Evolutionary conservation across 768 basidiomycete genomes (phyloP), one percentile per base, ranked within the genome.

Genomic region (Chalciporus chontae): DNA sequence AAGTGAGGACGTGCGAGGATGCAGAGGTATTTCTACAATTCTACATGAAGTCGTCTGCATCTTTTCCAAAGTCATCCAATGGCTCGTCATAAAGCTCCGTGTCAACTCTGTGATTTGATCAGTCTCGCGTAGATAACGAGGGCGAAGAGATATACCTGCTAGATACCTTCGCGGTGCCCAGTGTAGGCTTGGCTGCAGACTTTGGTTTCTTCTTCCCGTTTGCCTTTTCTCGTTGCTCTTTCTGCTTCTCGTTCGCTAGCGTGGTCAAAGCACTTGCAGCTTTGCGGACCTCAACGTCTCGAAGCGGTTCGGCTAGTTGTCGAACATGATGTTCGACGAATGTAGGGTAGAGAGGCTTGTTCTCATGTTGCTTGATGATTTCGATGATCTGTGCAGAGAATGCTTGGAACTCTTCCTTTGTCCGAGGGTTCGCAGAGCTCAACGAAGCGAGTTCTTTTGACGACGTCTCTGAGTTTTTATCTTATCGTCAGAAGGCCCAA

Each of bases 201-300:
- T 89, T 88, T 40, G 77, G 71, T 73, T 94, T 94, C 75, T 93
- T 95, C 80, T 94, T 96, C 26, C 92, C 91, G 52, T 81, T 85
- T 2, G 83, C 76, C 67, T 87, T 90, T 31, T 94, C 91, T 55
- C 86, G 79, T 59, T 87, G 84, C 64, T 91, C 91, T 70, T 83
- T 90, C 72, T 94, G 90, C 73, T 98, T 99, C 73, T 94, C 92
- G 62, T 95, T 97, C 43, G 93, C 88, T 6, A 98, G 75, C 3
- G 89, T 85, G 14, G 90, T 91, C 47, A 99, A 72, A 4, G 76
- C 83, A 43, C 83, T 87, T 0, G 92, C 90, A 0, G 82, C 90
- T 65, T 97, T 97, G 53, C 94, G 80, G 23, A 93, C 85, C 59
- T 99, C 95, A 45, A 93, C 83, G 53, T 97, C 93, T 60, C 85